Base-by-base conservation (phyloP, 169 alveolate species). In the Babesia sp. region DNA sequence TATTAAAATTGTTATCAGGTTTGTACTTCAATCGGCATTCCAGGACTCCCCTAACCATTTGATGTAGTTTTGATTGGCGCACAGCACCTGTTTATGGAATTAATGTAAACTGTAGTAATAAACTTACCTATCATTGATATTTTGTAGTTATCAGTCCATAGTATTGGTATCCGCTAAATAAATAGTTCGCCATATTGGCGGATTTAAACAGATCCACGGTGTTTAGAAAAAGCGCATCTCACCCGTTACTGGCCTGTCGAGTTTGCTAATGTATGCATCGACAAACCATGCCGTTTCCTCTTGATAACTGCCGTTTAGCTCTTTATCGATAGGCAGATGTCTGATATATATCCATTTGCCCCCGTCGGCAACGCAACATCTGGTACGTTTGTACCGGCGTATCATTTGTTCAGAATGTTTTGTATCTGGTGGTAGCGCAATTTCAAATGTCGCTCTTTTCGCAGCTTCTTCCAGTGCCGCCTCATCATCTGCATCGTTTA, bases 1-100 rank as follows among this genome's bases (percentile, higher is more conserved):
- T 33, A 46, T 28, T 18, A 54, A 12, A 20, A n/a, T 60, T 6
- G 8, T 57, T 26, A 20, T 12, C 41, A 79, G 87, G 39, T 79
- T 70, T 33, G 83, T 79, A 1, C 36, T 79, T 22, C 44, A 79
- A 42, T 71, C 87, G n/a, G 83, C 77, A 2, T 79, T 79, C 44
- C 78, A 79, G 64, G 72, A 79, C 63, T 79, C 87, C 14, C 87
- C 87, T 22, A 79, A 63, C 61, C 87, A 79, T 31, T 58, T 79
- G 58, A 31, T 42, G 53, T 79, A 41, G 18, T 14, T 9, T 39
- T 39, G 46, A 14, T 39, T 14, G 14, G n/a, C 46, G 14, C 14
- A 9, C 46, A 39, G 46, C 46, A 14, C 8, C 14, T 39, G n/a
- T n/a, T n/a, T n/a, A n/a, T n/a, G n/a, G n/a, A n/a, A n/a, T n/a